Evolutionary conservation across 768 basidiomycete genomes (phyloP), one percentile per base, ranked within the genome.

Genomic region (Boletus sp.): DNA sequence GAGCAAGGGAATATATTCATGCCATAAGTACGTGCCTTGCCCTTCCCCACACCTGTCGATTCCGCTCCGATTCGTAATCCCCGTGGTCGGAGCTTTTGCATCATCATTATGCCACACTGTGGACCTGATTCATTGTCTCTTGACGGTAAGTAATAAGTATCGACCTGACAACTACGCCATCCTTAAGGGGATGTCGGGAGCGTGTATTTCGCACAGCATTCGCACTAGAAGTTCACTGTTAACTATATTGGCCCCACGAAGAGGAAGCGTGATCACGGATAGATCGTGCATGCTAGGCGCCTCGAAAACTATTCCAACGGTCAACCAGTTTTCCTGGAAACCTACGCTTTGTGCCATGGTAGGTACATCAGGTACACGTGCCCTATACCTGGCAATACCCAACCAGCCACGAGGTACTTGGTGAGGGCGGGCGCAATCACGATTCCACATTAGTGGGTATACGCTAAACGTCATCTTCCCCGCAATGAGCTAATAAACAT

Each of bases 401-500:
- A 51, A 52, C 44, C 29, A 28, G 51, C 50, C 67, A 67, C 45
- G 47, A 39, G 58, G 60, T 35, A 4, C 24, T 7, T 39, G 33
- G 14, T 18, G 36, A 28, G n/a, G 61, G 59, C 59, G 59, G 64
- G 65, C 59, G 65, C 52, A 66, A 64, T 57, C 55, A 40, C 1
- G 40, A 28, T 57, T 45, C 65, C 56, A 32, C 57, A 69, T 69
- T 54, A 49, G 46, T 50, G 12, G 15, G 47, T 48, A n/a, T 20
- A 49, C 7, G 14, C 44, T 50, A 57, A 70, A 65, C 57, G 59
- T 52, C 59, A 68, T 57, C 50, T 66, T 57, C 65, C 56, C 60
- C 68, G 33, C 63, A 69, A 58, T 62, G 52, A 67, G 57, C 54
- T 60, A 57, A 68, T 59, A 52, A 24, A 65, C 56, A 51, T 61